Base-by-base conservation (phyloP, 768 basidiomycete species). In the Tephrocybe sp. region DNA sequence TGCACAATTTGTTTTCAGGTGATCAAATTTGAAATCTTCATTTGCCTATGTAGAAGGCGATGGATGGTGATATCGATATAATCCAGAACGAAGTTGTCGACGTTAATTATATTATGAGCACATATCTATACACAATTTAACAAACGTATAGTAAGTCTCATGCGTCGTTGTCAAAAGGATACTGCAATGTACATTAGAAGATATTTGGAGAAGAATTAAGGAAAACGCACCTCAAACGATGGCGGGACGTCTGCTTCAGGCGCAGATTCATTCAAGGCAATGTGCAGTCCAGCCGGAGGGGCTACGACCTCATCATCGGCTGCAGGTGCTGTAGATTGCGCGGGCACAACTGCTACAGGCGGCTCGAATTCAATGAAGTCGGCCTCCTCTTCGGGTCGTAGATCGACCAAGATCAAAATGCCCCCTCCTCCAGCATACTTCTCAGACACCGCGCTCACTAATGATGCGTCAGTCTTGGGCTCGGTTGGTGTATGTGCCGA, bases 371-470 rank as follows among this genome's bases (percentile, higher is more conserved):
- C 80, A 49, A 98, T 86, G 62, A 86, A 86, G 61, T 93, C 89
- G 4, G 78, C 80, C 51, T 80, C 80, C 49, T 87, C 87, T 21
- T 78, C 79, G 9, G 90, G 85, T 56, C 74, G 78, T 38, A 77
- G 76, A 68, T 97, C 94, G 30, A 78, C 70, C 50, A 99, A 67
- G 53, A 99, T 79, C 47, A 99, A 63, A 55, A 98, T 94, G 4
- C 94, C 94, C 37, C 90, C 90, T 16, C 92, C 93, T 30, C 87
- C 86, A 30, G 82, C 84, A 57, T 80, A 85, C 55, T 79, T 82
- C 62, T 87, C 83, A 26, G 81, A 74, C 19, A 67, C 56, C 26
- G 65, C 51, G 9, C 65, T 63, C 32, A 55, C 35, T 18, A 63
- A 57, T 24, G 64, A 57, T 47, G 51, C 50, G 8, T 59, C 53